Evolutionary conservation across 495 filamentous ascomycete genomes (phyloP).

Genomic region (Thermochaetoides thermophila): DNA sequence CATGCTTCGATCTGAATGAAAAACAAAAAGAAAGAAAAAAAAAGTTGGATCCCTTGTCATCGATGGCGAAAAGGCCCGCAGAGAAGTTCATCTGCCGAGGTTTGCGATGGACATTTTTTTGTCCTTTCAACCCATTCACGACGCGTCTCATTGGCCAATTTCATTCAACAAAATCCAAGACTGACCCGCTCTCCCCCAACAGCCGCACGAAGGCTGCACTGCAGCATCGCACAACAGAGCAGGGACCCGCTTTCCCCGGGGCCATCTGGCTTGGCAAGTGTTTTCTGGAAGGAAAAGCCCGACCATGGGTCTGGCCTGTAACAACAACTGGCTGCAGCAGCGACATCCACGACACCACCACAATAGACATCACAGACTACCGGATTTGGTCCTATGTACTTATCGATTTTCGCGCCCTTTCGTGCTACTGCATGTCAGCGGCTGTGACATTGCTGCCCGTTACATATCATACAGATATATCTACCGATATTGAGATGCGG

Average conservation of each 20-base stretch:
- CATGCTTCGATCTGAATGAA: conserved; percentile 2
- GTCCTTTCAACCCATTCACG: too few relatives aligned
- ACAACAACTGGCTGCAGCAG: too few relatives aligned
- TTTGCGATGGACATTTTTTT: too few relatives aligned
- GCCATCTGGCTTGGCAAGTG: conserved; percentile 6
- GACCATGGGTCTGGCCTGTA: too few relatives aligned
- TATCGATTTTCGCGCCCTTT: too few relatives aligned
- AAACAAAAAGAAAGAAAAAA: background rate
- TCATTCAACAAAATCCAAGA: conserved; percentile 8
- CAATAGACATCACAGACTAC: too few relatives aligned
- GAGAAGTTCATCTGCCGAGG: conserved; percentile 6
- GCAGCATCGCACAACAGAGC: conserved; percentile 6
- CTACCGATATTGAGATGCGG: too few relatives aligned
- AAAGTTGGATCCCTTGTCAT: background rate
- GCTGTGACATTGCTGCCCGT: too few relatives aligned
- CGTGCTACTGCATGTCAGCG: too few relatives aligned
- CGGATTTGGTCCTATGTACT: too few relatives aligned
- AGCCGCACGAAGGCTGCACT: conserved; percentile 7
- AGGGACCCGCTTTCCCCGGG: conserved; percentile 7
- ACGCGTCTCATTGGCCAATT: conserved; percentile 12
- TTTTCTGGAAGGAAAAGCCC: conserved; percentile 1
- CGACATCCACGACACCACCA: too few relatives aligned
- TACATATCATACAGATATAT: too few relatives aligned
- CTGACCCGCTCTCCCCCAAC: conserved; percentile 13
- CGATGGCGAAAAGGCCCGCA: background rate